These are phyloP conservation scores for Thelephora ganbajun DNA, from an alignment of 768 basidiomycete genomes.

Conservation along the genomic window DNA sequence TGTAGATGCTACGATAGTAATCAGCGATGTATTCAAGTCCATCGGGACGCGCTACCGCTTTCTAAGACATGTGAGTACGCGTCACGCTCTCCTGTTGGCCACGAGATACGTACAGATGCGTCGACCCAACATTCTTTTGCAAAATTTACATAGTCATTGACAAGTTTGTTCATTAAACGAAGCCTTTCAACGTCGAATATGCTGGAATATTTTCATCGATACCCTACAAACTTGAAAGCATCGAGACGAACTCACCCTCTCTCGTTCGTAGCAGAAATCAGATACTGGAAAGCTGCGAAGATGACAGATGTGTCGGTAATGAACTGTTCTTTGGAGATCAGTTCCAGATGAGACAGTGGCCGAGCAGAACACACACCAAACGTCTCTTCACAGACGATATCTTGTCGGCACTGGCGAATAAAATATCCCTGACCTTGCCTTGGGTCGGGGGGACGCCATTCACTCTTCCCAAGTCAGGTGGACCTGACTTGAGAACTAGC, in stretches of 20 bases:
- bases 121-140: slow-evolving; percentile 68
- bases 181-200: slow-evolving; percentile 35
- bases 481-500: slow-evolving; percentile 14
- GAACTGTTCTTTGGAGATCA: slow-evolving; percentile 31
- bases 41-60: slow-evolving; percentile 11
- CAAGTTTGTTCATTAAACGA: slow-evolving; percentile 48
- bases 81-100: not conserved
- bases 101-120: slow-evolving; percentile 36
- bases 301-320: slow-evolving; percentile 64
- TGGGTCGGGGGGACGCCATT: slow-evolving; percentile 10
- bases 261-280: slow-evolving; percentile 30
- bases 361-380: slow-evolving; percentile 20
- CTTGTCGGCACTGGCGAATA: slow-evolving; percentile 40
- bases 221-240: not conserved
- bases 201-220: slow-evolving; percentile 18
- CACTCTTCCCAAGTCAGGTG: slow-evolving; percentile 9
- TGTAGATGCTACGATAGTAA: slow-evolving; percentile 64
- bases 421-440: slow-evolving; percentile 36
- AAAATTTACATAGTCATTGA: slow-evolving; percentile 63
- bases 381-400: slow-evolving; percentile 55
- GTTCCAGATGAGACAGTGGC: not conserved
- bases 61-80: slow-evolving; percentile 6
- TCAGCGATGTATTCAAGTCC: slow-evolving; percentile 18
- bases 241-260: slow-evolving; percentile 21
- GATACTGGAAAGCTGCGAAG: slow-evolving; percentile 53